Evolutionary conservation across 2,329 filamentous ascomycete species (phyloP), one percentile per base, ranked within the genome.

Genomic region (Bipolaris bicolor): DNA sequence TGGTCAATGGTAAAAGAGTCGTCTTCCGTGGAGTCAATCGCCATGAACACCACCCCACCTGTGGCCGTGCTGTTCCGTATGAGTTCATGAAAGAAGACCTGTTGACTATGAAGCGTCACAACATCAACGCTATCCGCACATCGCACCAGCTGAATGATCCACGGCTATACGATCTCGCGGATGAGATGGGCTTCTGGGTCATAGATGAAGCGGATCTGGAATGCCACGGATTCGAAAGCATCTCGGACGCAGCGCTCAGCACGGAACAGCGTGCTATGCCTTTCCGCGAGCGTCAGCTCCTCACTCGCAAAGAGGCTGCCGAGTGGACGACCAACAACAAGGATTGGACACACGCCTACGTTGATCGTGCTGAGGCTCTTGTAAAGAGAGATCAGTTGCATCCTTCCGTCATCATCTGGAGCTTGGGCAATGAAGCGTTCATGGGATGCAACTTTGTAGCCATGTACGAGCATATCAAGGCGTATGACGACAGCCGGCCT

Each of bases 361-460:
- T 91, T 1, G 89, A 91, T 70, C 84, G 89, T 3, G 86, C 87
- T 55, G 75, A 80, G 31, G 85, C 89, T 52, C 75, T 91, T 53
- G 80, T 91, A 0, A 82, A 87, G 65, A 81, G 89, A 15, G 88
- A 91, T 72, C 90, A 90, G 75, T 88, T 91, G 56, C 86, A 90
- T 62, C 74, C 89, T 0, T 87, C 82, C n/a, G 80, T 91, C 48
- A 86, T 91, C 47, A 84, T 90, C 40, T 91, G 89, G 89, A 88
- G 86, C 45, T 78, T 91, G 0, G 89, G 89, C 0, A 91, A 91
- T 65, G 89, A 91, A 69, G 84, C 88, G 0, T 91, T 90, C 68
- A 90, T 89, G 65, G 89, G 89, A 0, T 77, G 79, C 7, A 91
- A 91, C 67, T 86, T 89, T 66, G 80, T 80, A 44, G 85, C 84